Percentiles rank a stretch among this genome's conserved stretches.
phyloP scores from a whole-genome alignment of 305 asterid species.

The Withania somnifera region DNA sequence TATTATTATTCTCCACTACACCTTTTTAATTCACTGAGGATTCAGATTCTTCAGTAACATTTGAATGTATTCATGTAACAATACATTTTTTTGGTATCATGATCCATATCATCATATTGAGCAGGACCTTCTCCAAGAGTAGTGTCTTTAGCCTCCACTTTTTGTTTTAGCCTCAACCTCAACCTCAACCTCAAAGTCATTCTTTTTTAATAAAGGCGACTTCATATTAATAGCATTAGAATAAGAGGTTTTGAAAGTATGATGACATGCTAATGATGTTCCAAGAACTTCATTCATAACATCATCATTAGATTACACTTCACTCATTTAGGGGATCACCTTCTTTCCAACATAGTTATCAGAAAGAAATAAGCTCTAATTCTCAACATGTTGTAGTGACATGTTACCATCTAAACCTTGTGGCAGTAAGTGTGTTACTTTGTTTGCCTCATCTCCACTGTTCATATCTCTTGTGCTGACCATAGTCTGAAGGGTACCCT shows the following conservation, averaged over 20 bases:
- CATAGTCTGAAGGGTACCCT: neutral
- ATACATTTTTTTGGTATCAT: constrained; percentile 7
- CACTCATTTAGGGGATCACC: neutral
- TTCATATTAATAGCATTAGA: constrained; percentile 12
- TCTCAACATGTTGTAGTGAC: neutral
- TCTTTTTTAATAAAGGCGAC: constrained; percentile 3
- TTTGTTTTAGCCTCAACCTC: no score
- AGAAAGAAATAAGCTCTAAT: neutral
- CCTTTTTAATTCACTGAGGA: neutral
- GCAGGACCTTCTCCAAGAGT: neutral
- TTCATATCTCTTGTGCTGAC: neutral
- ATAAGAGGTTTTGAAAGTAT: constrained; percentile 11
- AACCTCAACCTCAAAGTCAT: constrained; percentile 11
- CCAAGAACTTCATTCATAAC: constrained; percentile 13
- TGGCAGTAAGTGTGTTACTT: neutral
- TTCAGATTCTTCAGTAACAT: neutral
- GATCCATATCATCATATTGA: constrained; percentile 5
- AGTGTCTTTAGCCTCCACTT: neutral
- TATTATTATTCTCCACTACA: neutral
- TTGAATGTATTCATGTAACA: neutral
- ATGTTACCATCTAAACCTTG: neutral
- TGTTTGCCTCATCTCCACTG: neutral
- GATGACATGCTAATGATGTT: constrained; percentile 11
- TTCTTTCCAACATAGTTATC: neutral
- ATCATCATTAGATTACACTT: neutral